Base-by-base conservation (phyloP, 768 basidiomycete species). In the Suillus spraguei region DNA sequence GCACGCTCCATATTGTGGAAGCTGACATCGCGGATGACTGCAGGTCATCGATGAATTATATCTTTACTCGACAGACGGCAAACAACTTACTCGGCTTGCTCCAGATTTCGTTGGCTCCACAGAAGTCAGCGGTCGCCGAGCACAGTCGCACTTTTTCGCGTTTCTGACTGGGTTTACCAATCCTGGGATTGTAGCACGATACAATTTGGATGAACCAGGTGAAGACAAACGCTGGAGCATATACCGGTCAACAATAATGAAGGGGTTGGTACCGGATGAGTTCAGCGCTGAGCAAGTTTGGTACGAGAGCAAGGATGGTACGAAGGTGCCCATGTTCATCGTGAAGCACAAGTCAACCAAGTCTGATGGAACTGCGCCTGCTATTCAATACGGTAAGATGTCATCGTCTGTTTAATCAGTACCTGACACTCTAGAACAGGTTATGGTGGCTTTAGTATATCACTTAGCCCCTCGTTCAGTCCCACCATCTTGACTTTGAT, bases 1-100 rank as follows among this genome's bases (percentile, higher is more conserved):
- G 11, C 17, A 10, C 3, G 55, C 46, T 59, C 42, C 59, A 46
- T 24, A 13, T 46, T 61, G 20, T 14, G 5, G 9, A 59, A 11
- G 20, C 61, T 42, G 9, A 63, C 16, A 13, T 32, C 41, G 17
- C 9, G 28, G 59, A 53, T 32, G 5, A 13, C 20, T 35, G 24
- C 63, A 89, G 90, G 90, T 94, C 70, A 89, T 87, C 64, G 91
- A 94, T 69, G 89, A 92, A 74, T 80, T 94, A 38, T 91, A 92
- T 73, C 72, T 95, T 47, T 87, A 91, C 75, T 77, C 83, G 41
- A 77, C 82, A 54, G 72, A 74, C 5, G 92, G 92, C 33, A 67
- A 78, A 65, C 80, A 77, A 56, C 65, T 90, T 59, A 72, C 74
- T 22, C 88, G 87, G 17, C 73, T 94, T 28, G 88, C 83, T 5